phyloP scores from a whole-genome alignment of 2,329 filamentous ascomycete genomes.

The Aspergillus latus region DNA sequence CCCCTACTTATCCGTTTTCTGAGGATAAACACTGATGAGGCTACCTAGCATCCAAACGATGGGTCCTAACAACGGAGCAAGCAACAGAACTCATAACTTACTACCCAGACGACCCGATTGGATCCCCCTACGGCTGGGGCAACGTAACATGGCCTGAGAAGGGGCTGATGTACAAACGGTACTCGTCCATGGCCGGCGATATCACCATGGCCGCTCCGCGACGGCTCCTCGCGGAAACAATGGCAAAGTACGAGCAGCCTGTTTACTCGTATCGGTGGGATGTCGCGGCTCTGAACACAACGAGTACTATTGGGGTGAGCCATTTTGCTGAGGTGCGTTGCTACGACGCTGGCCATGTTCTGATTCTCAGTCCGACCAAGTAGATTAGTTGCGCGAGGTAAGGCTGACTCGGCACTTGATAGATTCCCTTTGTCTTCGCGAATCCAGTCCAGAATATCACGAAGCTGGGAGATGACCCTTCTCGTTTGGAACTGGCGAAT shows the following conservation, averaged over 20 bases:
- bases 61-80: conserved; percentile 29
- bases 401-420: background rate
- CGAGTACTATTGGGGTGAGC: conserved; percentile 29
- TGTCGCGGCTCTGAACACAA: conserved; percentile 28
- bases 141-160: conserved; percentile 30
- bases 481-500: conserved; percentile 28
- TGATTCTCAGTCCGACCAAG: background rate
- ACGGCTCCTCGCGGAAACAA: conserved; percentile 28
- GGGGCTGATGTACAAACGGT: conserved; percentile 33
- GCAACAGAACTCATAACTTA: conserved; percentile 44
- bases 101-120: conserved; percentile 54
- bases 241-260: conserved; percentile 21
- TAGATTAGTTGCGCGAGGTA: background rate
- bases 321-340: conserved; percentile 32
- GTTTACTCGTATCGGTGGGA: conserved; percentile 35
- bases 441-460: conserved; percentile 33
- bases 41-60: conserved; percentile 27
- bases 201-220: conserved; percentile 31
- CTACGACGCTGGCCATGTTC: too few relatives aligned
- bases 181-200: conserved; percentile 33
- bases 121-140: conserved; percentile 47
- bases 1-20: conserved; percentile 21
- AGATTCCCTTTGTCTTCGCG: conserved; percentile 34
- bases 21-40: background rate
- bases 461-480: conserved; percentile 25